Percentiles rank a stretch among this genome's conserved stretches.
Evolutionary conservation across 768 basidiomycete genomes (phyloP).

Genomic region (Serendipita vermifera): DNA sequence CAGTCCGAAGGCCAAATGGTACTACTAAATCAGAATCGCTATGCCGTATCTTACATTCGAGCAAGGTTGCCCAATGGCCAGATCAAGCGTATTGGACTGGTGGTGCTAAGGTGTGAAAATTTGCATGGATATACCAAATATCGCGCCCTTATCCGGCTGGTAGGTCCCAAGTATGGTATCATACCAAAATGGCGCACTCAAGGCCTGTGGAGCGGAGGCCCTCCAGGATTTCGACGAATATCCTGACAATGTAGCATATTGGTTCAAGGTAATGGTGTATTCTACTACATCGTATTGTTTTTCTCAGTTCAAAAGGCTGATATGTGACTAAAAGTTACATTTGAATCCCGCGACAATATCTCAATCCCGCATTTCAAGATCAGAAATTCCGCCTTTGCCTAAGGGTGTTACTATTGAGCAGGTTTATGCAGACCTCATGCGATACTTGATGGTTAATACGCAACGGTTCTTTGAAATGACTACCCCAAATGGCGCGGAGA

Average conservation of each 20-base stretch:
- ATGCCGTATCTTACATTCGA: neutral
- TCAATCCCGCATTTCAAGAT: slow-evolving; percentile 5
- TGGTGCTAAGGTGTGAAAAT: neutral
- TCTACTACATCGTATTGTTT: no score
- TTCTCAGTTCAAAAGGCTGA: no score
- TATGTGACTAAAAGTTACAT: neutral
- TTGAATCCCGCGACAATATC: slow-evolving; percentile 1
- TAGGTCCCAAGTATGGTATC: neutral
- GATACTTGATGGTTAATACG: slow-evolving; percentile 1
- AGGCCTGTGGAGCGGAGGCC: neutral
- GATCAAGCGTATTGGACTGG: slow-evolving; percentile 3
- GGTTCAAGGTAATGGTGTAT: slow-evolving; percentile 7
- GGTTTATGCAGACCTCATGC: slow-evolving; percentile 8
- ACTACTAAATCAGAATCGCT: neutral
- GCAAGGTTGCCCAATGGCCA: slow-evolving; percentile 6
- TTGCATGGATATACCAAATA: neutral
- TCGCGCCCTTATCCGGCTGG: neutral
- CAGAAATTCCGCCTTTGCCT: slow-evolving; percentile 8
- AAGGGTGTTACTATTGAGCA: slow-evolving; percentile 12
- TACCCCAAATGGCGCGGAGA: slow-evolving; percentile 11
- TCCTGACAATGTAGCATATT: neutral
- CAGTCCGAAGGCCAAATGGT: neutral
- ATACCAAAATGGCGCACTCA: neutral
- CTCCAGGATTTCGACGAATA: neutral
- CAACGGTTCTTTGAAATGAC: neutral